Percentiles rank a stretch among this genome's conserved stretches.
These are phyloP conservation scores for Kewa caespitosa DNA, from an alignment of 179 eudicot species.

Conservation along the genomic window DNA sequence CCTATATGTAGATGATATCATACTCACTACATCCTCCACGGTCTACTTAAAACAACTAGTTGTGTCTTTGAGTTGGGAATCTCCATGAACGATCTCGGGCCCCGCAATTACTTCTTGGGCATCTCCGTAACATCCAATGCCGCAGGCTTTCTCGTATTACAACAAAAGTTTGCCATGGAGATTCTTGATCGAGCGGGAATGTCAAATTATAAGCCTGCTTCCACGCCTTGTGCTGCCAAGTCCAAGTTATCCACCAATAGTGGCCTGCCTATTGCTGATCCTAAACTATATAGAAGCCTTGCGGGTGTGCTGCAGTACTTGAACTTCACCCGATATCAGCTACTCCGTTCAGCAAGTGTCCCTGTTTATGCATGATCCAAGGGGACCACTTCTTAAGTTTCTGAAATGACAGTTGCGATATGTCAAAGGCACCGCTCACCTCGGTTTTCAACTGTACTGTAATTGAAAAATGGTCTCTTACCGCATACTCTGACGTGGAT, in stretches of 20 bases:
- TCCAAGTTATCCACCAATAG: neutral
- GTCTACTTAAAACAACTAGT: no score
- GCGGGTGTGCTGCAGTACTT: neutral
- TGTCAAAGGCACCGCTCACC: neutral
- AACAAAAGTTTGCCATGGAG: neutral
- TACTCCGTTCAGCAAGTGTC: neutral
- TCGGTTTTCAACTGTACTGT: neutral
- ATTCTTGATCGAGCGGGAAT: neutral
- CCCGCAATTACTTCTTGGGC: no score
- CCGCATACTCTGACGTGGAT: conserved; percentile 1
- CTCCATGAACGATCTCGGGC: no score
- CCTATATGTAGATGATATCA: no score
- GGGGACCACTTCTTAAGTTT: neutral
- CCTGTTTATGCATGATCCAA: neutral
- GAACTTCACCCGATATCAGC: neutral
- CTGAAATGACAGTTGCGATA: neutral
- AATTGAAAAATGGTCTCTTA: no score
- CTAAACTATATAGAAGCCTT: neutral
- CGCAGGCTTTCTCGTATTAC: neutral
- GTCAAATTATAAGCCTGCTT: neutral
- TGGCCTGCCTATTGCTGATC: neutral
- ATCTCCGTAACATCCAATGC: no score
- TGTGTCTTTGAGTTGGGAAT: no score
- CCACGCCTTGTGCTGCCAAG: neutral
- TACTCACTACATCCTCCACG: no score